These are phyloP conservation scores for Coemansia sp. DNA, from an alignment of 192 early-diverging fungal genomes.

Conservation along the genomic window DNA sequence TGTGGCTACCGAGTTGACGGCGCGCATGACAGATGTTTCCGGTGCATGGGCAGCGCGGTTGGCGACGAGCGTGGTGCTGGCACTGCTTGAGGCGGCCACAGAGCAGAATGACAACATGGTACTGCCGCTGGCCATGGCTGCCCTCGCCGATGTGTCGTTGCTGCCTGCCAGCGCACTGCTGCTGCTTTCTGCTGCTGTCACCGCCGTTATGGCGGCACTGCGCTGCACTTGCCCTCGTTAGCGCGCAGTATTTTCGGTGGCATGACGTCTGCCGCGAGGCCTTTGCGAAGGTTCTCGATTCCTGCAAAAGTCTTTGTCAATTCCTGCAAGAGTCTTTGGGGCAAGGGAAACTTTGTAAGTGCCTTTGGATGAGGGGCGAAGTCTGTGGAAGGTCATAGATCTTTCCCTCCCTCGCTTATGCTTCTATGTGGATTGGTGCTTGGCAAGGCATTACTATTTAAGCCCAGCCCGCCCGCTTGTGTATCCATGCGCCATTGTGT, in stretches of 20 bases:
- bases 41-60: slow-evolving; percentile 18
- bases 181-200: background rate
- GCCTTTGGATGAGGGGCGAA: slow-evolving; percentile 15
- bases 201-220: background rate
- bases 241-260: background rate
- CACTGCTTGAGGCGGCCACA: slow-evolving; percentile 79
- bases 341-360: background rate
- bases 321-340: background rate
- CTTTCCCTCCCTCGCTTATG: slow-evolving; percentile 16
- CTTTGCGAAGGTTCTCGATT: background rate
- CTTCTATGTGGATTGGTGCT: background rate
- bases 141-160: background rate
- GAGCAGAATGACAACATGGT: slow-evolving; percentile 95
- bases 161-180: background rate
- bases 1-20: slow-evolving; percentile 7
- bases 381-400: slow-evolving; percentile 31
- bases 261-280: background rate
- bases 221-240: background rate
- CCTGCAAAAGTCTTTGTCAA: background rate
- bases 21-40: slow-evolving; percentile 11
- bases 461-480: background rate
- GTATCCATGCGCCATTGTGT: background rate
- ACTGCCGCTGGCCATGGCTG: slow-evolving; percentile 71
- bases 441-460: background rate
- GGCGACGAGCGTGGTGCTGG: slow-evolving; percentile 45